Base-by-base conservation (phyloP, 1,284 basidiomycete genomes). In the Chondrostereum purpureum region DNA sequence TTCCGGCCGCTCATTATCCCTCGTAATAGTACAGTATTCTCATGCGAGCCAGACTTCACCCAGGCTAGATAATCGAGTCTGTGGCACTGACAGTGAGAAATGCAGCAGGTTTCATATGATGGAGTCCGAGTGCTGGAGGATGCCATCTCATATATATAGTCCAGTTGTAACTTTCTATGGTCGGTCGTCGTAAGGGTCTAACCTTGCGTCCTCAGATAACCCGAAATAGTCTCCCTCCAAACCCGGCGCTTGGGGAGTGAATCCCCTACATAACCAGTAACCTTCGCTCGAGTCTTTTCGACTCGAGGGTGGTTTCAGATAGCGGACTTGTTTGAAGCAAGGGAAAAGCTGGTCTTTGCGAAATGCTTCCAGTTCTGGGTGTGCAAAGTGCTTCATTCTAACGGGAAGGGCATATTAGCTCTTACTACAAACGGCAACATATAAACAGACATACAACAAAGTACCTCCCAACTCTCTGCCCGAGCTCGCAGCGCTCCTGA, bases 381-480 rank as follows among this genome's bases (percentile, higher is more conserved):
- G 80, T 13, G 68, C 67, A 53, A 90, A 90, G 57, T 87, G 78
- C 50, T 90, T 90, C 50, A 90, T 65, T 19, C 86, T 89, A 52
- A 36, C 20, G 31, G 38, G 43, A 33, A 31, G 36, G 47, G 5
- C 47, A 45, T 42, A 37, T 47, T 11, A 46, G 43, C 23, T n/a
- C 16, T 42, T 41, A 19, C 27, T 10, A 14, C 23, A 22, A 20
- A 17, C 17, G 43, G 16, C 40, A 35, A 39, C 14, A 39, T 23
- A 31, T 19, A 22, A n/a, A n/a, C n/a, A 24, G 5, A 73, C 83
- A 50, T 56, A 88, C 86, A 89, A 59, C 10, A 89, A 62, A 18
- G 73, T 77, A 1, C 85, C 86, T 0, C 79, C 83, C 22, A 60
- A 63, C 33, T 48, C 55, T 35, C 70, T 58, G 22, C 69, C 70